A percentile compares a stretch with the other conserved stretches of the same genome.
These are phyloP conservation scores for Juglanconis oblonga DNA, from an alignment of 2,329 filamentous ascomycete species.

Conservation along the genomic window DNA sequence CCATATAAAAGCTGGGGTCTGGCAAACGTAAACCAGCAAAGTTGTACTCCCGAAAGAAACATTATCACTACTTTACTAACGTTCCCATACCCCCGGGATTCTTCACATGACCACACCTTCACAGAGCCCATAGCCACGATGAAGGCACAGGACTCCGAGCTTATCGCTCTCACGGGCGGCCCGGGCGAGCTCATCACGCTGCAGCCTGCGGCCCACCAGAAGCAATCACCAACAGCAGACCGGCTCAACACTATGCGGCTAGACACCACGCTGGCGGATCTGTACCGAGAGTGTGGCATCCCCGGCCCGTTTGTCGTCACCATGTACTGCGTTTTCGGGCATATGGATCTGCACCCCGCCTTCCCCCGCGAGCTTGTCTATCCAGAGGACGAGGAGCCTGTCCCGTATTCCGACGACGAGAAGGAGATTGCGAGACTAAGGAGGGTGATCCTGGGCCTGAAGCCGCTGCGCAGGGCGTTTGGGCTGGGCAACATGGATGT, in stretches of 20 bases:
- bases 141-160: too few species aligned
- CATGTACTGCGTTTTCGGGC: slow-evolving; percentile 24
- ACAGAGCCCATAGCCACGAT: too few species aligned
- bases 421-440: slow-evolving; percentile 20
- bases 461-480: slow-evolving; percentile 23
- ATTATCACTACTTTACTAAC: too few species aligned
- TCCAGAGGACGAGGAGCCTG: slow-evolving; percentile 25
- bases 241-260: slow-evolving; percentile 5
- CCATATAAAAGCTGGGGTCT: too few species aligned
- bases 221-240: not conserved
- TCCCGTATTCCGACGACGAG: slow-evolving; percentile 19
- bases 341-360: slow-evolving; percentile 22
- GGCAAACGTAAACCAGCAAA: too few species aligned
- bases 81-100: too few species aligned
- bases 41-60: too few species aligned
- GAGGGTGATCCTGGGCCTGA: slow-evolving; percentile 22
- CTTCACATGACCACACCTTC: too few species aligned
- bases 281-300: slow-evolving; percentile 23
- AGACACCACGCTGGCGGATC: slow-evolving; percentile 23
- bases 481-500: slow-evolving; percentile 23
- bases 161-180: too few species aligned
- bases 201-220: not conserved
- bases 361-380: slow-evolving; percentile 22
- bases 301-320: slow-evolving; percentile 22
- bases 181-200: not conserved